phyloP scores from a whole-genome alignment of 2,329 filamentous ascomycete genomes.

The Claviceps spartinae region DNA sequence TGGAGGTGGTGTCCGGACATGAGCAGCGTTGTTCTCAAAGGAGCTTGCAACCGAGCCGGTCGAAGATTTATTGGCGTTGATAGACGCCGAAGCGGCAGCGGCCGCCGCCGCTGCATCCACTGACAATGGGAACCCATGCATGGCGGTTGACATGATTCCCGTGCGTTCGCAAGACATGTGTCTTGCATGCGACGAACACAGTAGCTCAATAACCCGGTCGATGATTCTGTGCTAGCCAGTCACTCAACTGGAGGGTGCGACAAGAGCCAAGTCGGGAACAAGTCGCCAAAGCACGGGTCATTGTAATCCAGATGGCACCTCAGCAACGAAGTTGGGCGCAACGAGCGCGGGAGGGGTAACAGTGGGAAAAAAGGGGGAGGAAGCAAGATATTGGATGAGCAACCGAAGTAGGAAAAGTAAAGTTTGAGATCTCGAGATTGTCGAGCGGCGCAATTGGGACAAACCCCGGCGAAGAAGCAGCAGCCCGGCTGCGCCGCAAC shows the following conservation, averaged over 20 bases:
- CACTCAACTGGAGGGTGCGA: background rate
- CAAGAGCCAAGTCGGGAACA: background rate
- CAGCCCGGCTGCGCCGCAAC: background rate
- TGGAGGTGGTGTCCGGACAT: slow-evolving; percentile 7
- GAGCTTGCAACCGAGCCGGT: slow-evolving; percentile 2
- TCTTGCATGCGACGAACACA: background rate
- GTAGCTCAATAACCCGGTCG: background rate
- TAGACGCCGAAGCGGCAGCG: background rate
- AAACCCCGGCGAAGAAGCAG: background rate
- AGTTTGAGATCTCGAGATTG: background rate
- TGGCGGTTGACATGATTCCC: slow-evolving; percentile 3
- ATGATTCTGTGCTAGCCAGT: background rate
- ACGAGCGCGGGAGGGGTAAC: background rate
- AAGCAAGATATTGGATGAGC: background rate
- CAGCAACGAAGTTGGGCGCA: background rate
- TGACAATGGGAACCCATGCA: slow-evolving; percentile 7
- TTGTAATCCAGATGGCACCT: slow-evolving; percentile 2
- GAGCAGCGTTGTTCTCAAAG: slow-evolving; percentile 4
- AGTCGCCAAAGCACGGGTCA: slow-evolving; percentile 3
- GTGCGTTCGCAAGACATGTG: background rate
- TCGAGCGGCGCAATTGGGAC: background rate
- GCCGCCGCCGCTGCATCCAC: slow-evolving; percentile 1
- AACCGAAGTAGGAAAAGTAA: background rate
- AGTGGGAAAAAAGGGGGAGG: background rate
- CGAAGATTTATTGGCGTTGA: slow-evolving; percentile 1